Evolutionary conservation across 257 asterid genomes (phyloP).

Genomic region (Lavandula angustifolia): DNA sequence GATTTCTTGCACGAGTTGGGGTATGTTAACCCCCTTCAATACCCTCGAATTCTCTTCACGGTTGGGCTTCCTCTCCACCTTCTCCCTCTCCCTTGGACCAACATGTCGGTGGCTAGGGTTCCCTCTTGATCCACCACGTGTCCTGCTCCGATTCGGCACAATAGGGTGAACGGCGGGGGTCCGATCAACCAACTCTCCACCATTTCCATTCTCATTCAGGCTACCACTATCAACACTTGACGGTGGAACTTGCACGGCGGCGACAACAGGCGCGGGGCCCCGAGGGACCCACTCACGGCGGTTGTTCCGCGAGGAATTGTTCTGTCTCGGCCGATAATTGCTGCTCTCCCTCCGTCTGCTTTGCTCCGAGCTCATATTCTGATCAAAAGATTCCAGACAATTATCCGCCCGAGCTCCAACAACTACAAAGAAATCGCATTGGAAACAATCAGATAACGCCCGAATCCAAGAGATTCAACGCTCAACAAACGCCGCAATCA

Average conservation of each 20-base stretch:
- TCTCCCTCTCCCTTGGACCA: constrained; percentile 52
- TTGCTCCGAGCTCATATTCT: constrained; percentile 83
- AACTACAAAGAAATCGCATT: constrained; percentile 18
- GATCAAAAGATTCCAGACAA: constrained; percentile 35
- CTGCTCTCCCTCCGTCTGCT: constrained; percentile 51
- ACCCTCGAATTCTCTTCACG: constrained; percentile 26
- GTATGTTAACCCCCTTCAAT: constrained; percentile 53
- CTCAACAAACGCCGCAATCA: background rate
- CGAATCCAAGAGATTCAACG: constrained; percentile 12
- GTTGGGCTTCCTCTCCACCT: constrained; percentile 44
- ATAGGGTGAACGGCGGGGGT: constrained; percentile 13
- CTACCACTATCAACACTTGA: constrained; percentile 34
- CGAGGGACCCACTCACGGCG: constrained; percentile 88
- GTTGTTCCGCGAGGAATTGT: constrained; percentile 46
- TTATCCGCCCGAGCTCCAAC: constrained; percentile 33
- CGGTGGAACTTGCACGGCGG: constrained; percentile 32
- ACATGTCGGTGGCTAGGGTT: constrained; percentile 34
- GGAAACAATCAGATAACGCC: constrained; percentile 2
- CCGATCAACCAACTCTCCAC: constrained; percentile 37
- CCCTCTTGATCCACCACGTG: constrained; percentile 44
- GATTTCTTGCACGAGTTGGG: constrained; percentile 93
- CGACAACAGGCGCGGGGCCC: constrained; percentile 40
- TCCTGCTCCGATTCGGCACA: constrained; percentile 35
- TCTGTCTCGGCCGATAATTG: constrained; percentile 52
- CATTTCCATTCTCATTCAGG: constrained; percentile 36